Conservation (phyloP, 2,329 filamentous ascomycete genomes). For the Cordyceps pruinosa region DNA sequence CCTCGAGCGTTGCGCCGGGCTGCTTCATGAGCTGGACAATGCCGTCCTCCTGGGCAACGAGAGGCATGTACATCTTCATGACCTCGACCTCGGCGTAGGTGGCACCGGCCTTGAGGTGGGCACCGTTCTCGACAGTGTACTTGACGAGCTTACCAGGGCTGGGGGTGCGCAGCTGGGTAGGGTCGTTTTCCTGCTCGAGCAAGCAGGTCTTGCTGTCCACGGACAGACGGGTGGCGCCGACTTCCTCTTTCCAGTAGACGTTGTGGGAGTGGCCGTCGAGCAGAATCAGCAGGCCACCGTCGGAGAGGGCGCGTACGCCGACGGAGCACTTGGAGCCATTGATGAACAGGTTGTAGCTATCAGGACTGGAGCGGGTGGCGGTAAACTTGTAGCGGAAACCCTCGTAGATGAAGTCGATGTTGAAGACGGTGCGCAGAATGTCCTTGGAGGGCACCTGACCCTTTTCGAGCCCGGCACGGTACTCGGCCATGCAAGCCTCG, state of each 20-base stretch:
- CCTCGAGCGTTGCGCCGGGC: constrained; percentile 93
- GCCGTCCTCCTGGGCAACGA: constrained; percentile 90
- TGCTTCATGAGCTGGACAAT: constrained; percentile 98
- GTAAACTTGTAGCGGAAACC: constrained; percentile 97
- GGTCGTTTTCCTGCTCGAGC: constrained; percentile 97
- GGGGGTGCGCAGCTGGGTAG: constrained; percentile 89
- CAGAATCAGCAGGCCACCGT: constrained; percentile 87
- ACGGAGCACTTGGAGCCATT: constrained; percentile 96
- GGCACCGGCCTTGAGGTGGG: constrained; percentile 87
- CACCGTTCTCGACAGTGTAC: constrained; percentile 91
- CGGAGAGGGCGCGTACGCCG: constrained; percentile 84
- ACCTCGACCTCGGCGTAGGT: constrained; percentile 96
- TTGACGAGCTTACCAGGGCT: constrained; percentile 97
- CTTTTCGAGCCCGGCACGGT: constrained; percentile 84
- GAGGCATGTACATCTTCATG: constrained; percentile 99
- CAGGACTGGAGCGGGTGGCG: constrained; percentile 80
- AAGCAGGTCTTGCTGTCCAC: constrained; percentile 98
- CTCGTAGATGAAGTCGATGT: constrained; percentile 98
- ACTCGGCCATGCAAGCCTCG: constrained; percentile 80
- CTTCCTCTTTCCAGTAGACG: constrained; percentile 99
- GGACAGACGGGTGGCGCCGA: constrained; percentile 87
- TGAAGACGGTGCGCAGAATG: constrained; percentile 94
- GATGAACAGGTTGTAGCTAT: constrained; percentile 97
- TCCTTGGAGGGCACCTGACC: constrained; percentile 96
- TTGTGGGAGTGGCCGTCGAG: constrained; percentile 93